phyloP scores from a whole-genome alignment of 768 basidiomycete genomes.

The Suillus subaureus region DNA sequence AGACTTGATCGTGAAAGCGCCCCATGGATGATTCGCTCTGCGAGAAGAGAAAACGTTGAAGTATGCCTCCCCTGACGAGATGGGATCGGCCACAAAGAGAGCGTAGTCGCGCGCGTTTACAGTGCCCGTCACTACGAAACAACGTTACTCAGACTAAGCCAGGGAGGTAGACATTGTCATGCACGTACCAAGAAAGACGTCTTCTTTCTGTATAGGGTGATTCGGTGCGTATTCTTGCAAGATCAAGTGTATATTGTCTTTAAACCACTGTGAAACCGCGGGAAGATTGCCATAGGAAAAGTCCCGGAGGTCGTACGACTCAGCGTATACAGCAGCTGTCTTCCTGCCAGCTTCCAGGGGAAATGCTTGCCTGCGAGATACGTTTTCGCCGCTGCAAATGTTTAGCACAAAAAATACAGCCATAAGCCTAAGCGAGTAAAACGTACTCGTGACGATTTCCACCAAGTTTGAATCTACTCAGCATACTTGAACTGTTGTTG shows the following conservation, averaged over 20 bases:
- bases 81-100: conserved; percentile 71
- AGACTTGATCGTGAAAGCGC: conserved; percentile 66
- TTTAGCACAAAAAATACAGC: conserved; percentile 1
- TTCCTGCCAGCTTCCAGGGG: conserved; percentile 67
- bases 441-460: background rate
- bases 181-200: conserved; percentile 50
- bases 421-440: background rate
- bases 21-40: conserved; percentile 66
- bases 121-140: conserved; percentile 60
- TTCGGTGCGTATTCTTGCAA: conserved; percentile 50
- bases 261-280: conserved; percentile 75
- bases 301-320: conserved; percentile 70
- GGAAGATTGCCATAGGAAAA: conserved; percentile 52
- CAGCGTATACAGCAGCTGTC: conserved; percentile 66
- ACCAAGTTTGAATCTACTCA: background rate
- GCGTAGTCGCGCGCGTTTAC: conserved; percentile 73
- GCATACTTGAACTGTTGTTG: conserved; percentile 45
- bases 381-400: conserved; percentile 43
- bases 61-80: conserved; percentile 63
- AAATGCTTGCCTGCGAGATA: conserved; percentile 57
- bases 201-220: conserved; percentile 58
- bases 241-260: conserved; percentile 64
- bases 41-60: conserved; percentile 67
- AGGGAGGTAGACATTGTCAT: background rate
- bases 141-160: background rate